Evolutionary conservation across 495 filamentous ascomycete species (phyloP).

Genomic region (Cercophora samala): DNA sequence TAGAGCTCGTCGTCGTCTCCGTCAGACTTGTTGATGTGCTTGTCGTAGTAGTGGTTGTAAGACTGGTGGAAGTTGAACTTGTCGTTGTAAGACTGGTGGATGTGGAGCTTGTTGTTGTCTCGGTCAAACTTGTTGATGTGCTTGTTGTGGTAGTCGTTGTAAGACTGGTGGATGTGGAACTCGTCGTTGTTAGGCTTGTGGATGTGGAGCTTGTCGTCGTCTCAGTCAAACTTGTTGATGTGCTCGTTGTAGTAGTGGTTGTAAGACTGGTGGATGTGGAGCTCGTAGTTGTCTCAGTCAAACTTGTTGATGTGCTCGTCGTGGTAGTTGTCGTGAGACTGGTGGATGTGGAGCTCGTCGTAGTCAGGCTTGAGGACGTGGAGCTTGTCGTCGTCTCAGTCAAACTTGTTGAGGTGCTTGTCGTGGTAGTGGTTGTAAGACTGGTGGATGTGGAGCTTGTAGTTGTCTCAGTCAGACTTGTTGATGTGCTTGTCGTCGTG

Average conservation of each 20-base stretch:
- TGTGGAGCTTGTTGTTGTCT: too few species aligned
- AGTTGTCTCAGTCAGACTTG: neutral
- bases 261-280: too few species aligned
- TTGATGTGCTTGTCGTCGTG: neutral
- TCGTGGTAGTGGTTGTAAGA: neutral
- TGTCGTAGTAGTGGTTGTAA: conserved; percentile 1
- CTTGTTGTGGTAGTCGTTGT: neutral
- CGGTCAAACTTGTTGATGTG: neutral
- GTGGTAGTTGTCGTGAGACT: neutral
- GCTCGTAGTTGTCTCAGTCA: neutral
- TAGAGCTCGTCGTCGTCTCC: neutral
- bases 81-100: neutral
- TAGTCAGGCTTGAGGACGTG: neutral
- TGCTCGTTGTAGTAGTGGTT: neutral
- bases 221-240: neutral
- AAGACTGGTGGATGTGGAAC: neutral
- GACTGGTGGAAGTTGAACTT: neutral
- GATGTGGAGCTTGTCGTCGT: neutral
- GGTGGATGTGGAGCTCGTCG: neutral
- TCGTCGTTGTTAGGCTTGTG: too few species aligned
- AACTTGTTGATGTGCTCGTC: neutral
- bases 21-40: neutral
- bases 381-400: neutral
- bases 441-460: neutral
- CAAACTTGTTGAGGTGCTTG: neutral